A percentile compares a stretch with the other conserved stretches of the same genome.
Evolutionary conservation across 768 basidiomycete species (phyloP).

Genomic region (Suillus subaureus): DNA sequence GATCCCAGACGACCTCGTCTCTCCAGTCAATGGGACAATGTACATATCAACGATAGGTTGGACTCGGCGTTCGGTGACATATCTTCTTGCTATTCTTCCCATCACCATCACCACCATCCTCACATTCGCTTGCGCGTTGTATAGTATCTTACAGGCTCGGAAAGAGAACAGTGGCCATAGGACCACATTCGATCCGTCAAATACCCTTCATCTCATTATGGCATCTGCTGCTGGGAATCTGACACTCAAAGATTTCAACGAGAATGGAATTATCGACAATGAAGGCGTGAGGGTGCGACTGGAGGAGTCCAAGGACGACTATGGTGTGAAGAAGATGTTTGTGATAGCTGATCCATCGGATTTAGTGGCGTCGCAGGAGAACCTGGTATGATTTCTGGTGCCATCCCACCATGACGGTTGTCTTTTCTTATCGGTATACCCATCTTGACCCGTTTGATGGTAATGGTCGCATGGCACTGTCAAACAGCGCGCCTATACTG

Average conservation of each 20-base stretch:
- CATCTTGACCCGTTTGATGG: neutral
- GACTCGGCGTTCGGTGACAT: neutral
- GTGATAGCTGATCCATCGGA: neutral
- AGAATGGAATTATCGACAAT: neutral
- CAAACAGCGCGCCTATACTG: too few relatives aligned
- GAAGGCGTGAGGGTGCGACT: neutral
- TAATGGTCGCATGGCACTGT: too few relatives aligned
- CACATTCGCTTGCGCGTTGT: neutral
- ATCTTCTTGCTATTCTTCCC: constrained; percentile 10
- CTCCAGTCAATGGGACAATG: constrained; percentile 8
- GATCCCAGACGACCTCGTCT: neutral
- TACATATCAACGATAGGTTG: constrained; percentile 8
- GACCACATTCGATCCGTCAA: constrained; percentile 5
- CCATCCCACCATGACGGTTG: neutral
- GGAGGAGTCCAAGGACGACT: neutral
- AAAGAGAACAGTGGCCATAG: neutral
- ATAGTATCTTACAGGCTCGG: neutral
- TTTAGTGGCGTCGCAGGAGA: too few relatives aligned
- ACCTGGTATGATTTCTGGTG: too few relatives aligned
- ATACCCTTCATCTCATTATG: constrained; percentile 12
- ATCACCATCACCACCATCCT: constrained; percentile 3
- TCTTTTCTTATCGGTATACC: neutral
- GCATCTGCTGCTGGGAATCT: constrained; percentile 1
- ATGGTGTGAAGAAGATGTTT: neutral
- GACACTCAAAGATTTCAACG: neutral